phyloP scores from a whole-genome alignment of 164 flowering plant genomes.

The Annona squamosa region DNA sequence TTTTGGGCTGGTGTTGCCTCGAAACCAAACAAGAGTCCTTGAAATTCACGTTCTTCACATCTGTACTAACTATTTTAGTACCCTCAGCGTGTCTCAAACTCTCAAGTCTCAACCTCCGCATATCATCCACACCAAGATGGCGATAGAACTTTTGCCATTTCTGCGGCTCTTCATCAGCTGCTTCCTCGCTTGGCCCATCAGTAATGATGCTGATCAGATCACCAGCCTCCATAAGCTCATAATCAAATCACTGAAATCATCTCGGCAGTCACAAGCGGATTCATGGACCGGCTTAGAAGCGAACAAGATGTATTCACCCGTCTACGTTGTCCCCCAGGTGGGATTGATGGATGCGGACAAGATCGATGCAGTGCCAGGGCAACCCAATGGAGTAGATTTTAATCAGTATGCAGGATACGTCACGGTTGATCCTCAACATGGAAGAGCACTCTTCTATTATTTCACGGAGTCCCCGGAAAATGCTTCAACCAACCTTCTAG shows the following conservation, averaged over 20 bases:
- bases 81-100: too few species aligned
- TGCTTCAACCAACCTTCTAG: conserved; percentile 1
- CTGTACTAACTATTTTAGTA: too few species aligned
- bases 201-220: not conserved
- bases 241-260: conserved; percentile 1
- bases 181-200: not conserved
- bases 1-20: too few species aligned
- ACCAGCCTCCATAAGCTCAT: not conserved
- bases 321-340: conserved; percentile 20
- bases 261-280: not conserved
- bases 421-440: conserved; percentile 30
- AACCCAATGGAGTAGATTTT: conserved; percentile 38
- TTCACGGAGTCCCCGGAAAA: not conserved
- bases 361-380: conserved; percentile 41
- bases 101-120: too few species aligned
- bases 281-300: not conserved
- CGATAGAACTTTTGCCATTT: not conserved
- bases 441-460: conserved; percentile 27
- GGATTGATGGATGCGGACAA: conserved; percentile 33
- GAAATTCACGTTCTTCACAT: too few species aligned
- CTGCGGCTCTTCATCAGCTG: not conserved
- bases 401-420: conserved; percentile 49
- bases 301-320: not conserved
- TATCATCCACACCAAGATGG: not conserved
- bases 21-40: too few species aligned